Evolutionary conservation across 306 rosid genomes (phyloP), one percentile per base, ranked within the genome.

Genomic region (Erythrophleum fordii): DNA sequence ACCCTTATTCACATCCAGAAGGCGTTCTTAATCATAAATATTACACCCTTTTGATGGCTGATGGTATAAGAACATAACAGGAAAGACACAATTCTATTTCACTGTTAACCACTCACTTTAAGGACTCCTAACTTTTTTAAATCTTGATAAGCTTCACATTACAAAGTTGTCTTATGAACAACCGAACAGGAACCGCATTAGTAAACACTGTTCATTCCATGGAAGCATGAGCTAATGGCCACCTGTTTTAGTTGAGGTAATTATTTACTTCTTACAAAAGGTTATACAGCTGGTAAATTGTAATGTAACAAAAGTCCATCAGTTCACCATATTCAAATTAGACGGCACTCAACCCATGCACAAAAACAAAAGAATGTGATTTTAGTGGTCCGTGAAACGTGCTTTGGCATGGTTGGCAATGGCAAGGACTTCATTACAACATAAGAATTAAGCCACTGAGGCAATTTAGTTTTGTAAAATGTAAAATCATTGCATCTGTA

Each of bases 221-320:
- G 62, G 75, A 62, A 6, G 16, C 46, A 76, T 75, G 46, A 51
- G 56, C 61, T 16, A 53, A 77, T 17, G 69, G 26, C 45, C 60
- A 68, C 55, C 46, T 55, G 31, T 22, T 72, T 72, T 53, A 56
- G 73, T 26, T 66, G 68, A 72, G 62, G 45, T 51, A 8, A 45
- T 65, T 72, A 45, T 56, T 81, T 31, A 55, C 31, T 77, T 77
- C 52, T 66, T 29, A 37, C n/a, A 45, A 52, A 69, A 49, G 16
- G 67, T 64, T 55, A 83, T 67, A 69, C 26, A 58, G 41, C 83
- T 46, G 13, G 72, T 37, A 25, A 20, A 76, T 25, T 72, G 65
- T 62, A 80, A 35, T 51, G 62, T 80, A 23, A 62, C 52, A 59
- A 29, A 45, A 22, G 55, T 55, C 61, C 39, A 72, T 22, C 62